Percentiles rank a stretch among this genome's conserved stretches.
phyloP scores from a whole-genome alignment of 768 basidiomycete genomes.

The Kwoniella dejecticola region DNA sequence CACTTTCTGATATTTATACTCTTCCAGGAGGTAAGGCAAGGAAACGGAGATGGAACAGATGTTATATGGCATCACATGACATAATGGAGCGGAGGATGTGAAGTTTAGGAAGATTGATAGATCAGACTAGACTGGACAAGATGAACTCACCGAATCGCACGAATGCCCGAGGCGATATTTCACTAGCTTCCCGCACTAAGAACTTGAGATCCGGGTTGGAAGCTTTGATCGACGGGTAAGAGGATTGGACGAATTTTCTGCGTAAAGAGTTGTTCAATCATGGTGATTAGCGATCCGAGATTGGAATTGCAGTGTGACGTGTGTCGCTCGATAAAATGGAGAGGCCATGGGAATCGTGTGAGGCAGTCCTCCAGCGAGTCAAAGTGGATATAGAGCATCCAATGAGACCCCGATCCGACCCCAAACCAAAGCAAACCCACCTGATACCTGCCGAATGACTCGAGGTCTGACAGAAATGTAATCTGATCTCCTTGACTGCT shows the following conservation, averaged over 20 bases:
- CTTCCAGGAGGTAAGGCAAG: no score
- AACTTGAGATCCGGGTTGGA: constrained; percentile 55
- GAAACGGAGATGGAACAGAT: no score
- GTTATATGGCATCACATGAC: no score
- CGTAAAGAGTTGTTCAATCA: not conserved
- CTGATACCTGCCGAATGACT: constrained; percentile 49
- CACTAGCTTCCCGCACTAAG: constrained; percentile 54
- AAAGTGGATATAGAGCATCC: no score
- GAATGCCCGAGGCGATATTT: constrained; percentile 51
- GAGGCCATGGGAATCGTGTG: no score
- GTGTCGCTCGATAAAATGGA: not conserved
- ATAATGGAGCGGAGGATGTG: no score
- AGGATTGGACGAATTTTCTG: constrained; percentile 53
- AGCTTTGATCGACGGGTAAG: constrained; percentile 52
- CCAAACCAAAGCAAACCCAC: constrained; percentile 39
- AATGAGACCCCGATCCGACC: no score
- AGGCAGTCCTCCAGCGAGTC: no score
- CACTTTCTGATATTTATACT: not conserved
- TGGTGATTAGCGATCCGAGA: no score
- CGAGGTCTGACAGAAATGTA: constrained; percentile 55
- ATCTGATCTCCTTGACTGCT: constrained; percentile 55
- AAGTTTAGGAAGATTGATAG: no score
- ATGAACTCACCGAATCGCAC: constrained; percentile 53
- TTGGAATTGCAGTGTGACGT: not conserved
- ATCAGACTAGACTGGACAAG: not conserved